Evolutionary conservation across 352 stramenopile genomes (phyloP).

Genomic region (Albugo laibachii): DNA sequence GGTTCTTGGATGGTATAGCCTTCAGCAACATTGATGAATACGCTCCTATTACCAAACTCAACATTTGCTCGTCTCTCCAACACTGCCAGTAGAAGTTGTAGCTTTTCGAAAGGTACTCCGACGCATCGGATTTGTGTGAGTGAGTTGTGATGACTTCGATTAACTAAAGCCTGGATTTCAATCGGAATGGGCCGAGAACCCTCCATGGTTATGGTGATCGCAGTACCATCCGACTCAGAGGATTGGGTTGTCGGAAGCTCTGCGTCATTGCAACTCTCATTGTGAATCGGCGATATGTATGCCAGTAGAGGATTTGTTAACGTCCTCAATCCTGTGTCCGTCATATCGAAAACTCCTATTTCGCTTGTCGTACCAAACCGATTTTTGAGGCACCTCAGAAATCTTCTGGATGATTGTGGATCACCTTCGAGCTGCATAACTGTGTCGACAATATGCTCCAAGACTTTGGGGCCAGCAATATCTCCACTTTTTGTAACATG

Average conservation of each 20-base stretch:
- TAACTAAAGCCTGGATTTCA: constrained; percentile 88
- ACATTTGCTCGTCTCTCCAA: constrained; percentile 83
- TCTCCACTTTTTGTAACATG: constrained; percentile 95
- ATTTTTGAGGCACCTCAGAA: constrained; percentile 90
- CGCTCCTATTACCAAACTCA: constrained; percentile 52
- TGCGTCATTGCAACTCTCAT: constrained; percentile 15
- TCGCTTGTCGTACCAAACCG: constrained; percentile 91
- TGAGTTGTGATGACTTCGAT: constrained; percentile 21
- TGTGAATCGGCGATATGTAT: constrained; percentile 38
- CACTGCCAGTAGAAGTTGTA: constrained; percentile 89
- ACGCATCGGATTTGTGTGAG: constrained; percentile 30
- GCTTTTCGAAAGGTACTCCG: constrained; percentile 74
- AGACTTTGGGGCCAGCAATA: constrained; percentile 86
- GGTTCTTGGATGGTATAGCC: constrained; percentile 70
- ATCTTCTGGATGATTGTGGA: constrained; percentile 58
- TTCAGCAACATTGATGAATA: constrained; percentile 76
- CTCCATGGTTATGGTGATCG: constrained; percentile 86
- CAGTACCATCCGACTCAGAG: constrained; percentile 37
- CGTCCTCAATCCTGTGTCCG: constrained; percentile 50
- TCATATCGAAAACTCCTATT: constrained; percentile 94
- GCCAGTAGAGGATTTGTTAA: constrained; percentile 57
- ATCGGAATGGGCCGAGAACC: constrained; percentile 84
- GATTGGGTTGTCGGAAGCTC: neutral
- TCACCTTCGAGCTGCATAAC: constrained; percentile 91
- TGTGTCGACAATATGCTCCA: constrained; percentile 87